Evolutionary conservation across 371 early-diverging fungal species (phyloP).

Genomic region (Pancytospora philotis): DNA sequence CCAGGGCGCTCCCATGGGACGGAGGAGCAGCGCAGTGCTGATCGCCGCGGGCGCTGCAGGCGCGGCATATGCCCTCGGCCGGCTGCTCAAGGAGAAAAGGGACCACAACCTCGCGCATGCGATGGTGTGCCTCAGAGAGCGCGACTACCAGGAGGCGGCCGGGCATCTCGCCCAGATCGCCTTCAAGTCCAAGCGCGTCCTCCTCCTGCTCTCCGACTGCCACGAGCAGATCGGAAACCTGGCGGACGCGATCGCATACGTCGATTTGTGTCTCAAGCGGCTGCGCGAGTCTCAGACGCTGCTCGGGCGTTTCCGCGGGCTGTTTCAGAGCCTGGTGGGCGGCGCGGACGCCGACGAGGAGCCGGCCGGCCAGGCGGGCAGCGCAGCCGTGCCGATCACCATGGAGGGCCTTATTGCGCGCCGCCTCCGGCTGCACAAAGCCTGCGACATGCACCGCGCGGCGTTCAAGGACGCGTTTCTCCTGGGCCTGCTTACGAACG

Average conservation of each 20-base stretch:
- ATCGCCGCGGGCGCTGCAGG: no score
- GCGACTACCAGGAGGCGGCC: not conserved
- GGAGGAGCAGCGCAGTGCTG: no score
- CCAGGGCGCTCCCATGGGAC: no score
- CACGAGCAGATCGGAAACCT: conserved; percentile 7
- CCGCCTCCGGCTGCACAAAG: not conserved
- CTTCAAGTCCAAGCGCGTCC: not conserved
- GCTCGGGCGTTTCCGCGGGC: not conserved
- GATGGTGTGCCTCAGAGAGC: not conserved
- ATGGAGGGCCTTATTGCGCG: not conserved
- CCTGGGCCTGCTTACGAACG: not conserved
- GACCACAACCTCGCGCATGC: no score
- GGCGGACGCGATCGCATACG: not conserved
- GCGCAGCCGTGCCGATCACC: not conserved
- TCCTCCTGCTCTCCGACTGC: conserved; percentile 2
- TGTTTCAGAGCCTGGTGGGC: not conserved
- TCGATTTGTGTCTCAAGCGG: not conserved
- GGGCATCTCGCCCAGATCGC: not conserved
- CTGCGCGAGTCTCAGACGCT: no score
- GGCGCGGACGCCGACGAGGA: not conserved
- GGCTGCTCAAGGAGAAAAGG: no score
- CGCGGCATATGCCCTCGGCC: no score
- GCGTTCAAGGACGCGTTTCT: conserved; percentile 18
- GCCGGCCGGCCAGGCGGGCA: no score
- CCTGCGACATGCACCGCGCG: conserved; percentile 2